Evolutionary conservation across 148 eudicot species (phyloP).

Genomic region (Limonium bicolor): DNA sequence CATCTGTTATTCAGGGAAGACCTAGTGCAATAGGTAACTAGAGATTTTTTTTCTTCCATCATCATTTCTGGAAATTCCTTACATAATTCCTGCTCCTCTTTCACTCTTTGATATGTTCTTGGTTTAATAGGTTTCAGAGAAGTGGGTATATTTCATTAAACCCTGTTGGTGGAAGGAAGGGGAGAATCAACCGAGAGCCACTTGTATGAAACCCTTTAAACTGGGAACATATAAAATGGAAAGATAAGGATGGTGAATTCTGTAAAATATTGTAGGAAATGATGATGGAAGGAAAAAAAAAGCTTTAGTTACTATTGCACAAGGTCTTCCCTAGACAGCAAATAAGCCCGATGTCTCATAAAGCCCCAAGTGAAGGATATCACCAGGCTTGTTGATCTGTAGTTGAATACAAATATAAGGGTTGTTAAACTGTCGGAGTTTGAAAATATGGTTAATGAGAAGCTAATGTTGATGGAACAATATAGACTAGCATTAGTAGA

Average conservation of each 20-base stretch:
- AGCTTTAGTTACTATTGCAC: slow-evolving; percentile 69
- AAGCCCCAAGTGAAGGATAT: slow-evolving; percentile 76
- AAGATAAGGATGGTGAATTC: slow-evolving; percentile 62
- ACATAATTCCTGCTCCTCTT: slow-evolving; percentile 54
- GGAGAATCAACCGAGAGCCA: too few relatives aligned
- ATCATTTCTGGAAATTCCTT: slow-evolving; percentile 61
- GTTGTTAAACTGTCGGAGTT: slow-evolving; percentile 85
- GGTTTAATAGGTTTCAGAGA: slow-evolving; percentile 66
- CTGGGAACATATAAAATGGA: slow-evolving; percentile 92
- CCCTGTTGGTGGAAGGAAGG: too few relatives aligned
- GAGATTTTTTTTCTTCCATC: slow-evolving; percentile 65
- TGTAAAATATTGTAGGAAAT: slow-evolving; percentile 55
- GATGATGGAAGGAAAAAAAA: slow-evolving; percentile 67
- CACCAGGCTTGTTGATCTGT: slow-evolving; percentile 65
- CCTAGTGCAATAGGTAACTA: slow-evolving; percentile 84
- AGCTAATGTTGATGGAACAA: slow-evolving; percentile 43
- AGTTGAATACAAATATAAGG: slow-evolving; percentile 64
- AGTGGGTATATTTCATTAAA: too few relatives aligned
- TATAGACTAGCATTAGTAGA: too few relatives aligned
- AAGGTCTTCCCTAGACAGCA: slow-evolving; percentile 92
- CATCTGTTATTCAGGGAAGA: slow-evolving; percentile 91
- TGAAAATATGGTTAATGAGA: slow-evolving; percentile 73
- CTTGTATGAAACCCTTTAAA: slow-evolving; percentile 64
- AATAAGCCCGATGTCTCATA: slow-evolving; percentile 73
- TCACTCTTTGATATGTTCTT: slow-evolving; percentile 88